Base-by-base conservation (phyloP, 306 rosid species). In the Quercus suber region DNA sequence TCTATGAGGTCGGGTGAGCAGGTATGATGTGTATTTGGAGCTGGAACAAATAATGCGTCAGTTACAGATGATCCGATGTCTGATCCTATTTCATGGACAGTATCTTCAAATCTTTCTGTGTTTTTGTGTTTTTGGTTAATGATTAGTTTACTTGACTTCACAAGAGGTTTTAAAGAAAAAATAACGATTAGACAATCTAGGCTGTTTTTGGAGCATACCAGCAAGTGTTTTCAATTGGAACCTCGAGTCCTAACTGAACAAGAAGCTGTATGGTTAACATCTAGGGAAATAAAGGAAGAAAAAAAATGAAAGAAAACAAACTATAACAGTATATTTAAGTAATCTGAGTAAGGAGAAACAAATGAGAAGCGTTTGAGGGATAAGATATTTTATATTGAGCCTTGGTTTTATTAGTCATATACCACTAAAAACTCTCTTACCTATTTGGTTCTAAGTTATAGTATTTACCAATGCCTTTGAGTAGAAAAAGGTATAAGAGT, bases 1-100 rank as follows among this genome's bases (percentile, higher is more conserved):
- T 82, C 86, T 23, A 35, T 75, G 79, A 75, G 56, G 70, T 73
- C 73, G 45, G 76, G 76, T 76, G 89, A 71, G 73, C 92, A 91
- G 93, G 96, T 89, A 78, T 28, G 35, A 51, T n/a, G 23, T 73
- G 23, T 73, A 10, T 41, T 9, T 10, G 28, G 45, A 35, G 41
- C 67, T 53, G 21, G 37, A 76, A 76, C 28, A 41, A 14, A 27
- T n/a, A 18, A 12, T 49, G 15, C 25, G 28, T n/a, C 1, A 15
- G 51, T 67, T 70, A 56, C 56, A 18, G 1, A 31, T 28, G 63
- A 67, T 33, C 69, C 6, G 4, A 51, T 27, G 3, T 25, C 30
- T 27, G 69, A 25, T 13, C 33, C 41, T 27, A 49, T 49, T 49
- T 12, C 17, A 27, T 14, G 69, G 69, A 31, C 30, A 59, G 17